Evolutionary conservation across 495 filamentous ascomycete species (phyloP), one percentile per base, ranked within the genome.

Genomic region (Neurospora sp.): DNA sequence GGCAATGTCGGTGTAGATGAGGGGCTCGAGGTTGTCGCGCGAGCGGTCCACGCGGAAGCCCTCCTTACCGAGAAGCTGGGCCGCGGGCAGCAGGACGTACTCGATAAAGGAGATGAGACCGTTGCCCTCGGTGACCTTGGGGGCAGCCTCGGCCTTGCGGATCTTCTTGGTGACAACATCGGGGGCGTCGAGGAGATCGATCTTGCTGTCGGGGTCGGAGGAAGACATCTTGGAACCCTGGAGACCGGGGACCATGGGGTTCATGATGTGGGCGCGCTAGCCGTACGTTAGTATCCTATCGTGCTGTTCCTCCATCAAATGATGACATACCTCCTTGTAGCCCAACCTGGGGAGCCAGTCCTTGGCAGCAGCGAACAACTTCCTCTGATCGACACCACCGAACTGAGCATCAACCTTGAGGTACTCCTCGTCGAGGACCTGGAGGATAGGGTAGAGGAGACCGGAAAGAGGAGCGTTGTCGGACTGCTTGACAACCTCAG

Each of bases 401-500:
- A 90, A 91, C 75, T 99, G 91, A 1, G 85, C 90, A 81, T 99
- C 94, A 4, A 94, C 92, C 70, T 89, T 87, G 5, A 99, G 85
- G 82, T 97, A 89, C 82, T 98, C 87, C 82, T 99, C 96, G 75
- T 99, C 95, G 39, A 98, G 84, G 4, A 91, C 90, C 82, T 99
- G 96, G 79, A 99, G 90, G 10, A 94, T 85, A 0, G 93, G 92
- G 81, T 99, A 99, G 65, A 98, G 85, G 16, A 97, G 86, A 0
- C 94, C 94, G 73, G 86, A 88, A 65, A 99, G 76, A 10, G 91
- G 87, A 35, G 92, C 87, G 75, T 92, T 92, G 27, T 86, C 86
- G 14, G 90, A 87, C 83, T 98, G 93, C 85, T 98, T 99, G 59
- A 99, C 94, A 8, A 99, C 87, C 78, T 99, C 96, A 1, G 92